Conservation (phyloP, 2,329 filamentous ascomycete genomes). For the Monilinia polystroma region DNA sequence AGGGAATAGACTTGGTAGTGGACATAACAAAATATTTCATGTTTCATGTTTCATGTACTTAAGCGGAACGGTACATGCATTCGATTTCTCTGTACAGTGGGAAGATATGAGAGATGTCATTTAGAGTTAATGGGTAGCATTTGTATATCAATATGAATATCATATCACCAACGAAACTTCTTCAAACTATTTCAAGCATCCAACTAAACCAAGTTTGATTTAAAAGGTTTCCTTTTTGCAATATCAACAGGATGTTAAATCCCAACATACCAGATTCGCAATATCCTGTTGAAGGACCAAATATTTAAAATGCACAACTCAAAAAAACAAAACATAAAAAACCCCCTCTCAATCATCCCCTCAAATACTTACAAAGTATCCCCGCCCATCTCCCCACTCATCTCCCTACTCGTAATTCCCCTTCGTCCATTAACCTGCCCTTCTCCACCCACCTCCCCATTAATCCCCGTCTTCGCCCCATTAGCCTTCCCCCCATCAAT, state of each 20-base stretch:
- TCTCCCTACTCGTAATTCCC: conserved; percentile 27
- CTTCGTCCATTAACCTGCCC: not conserved
- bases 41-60: conserved; percentile 2
- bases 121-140: not conserved
- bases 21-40: not conserved
- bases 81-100: not conserved
- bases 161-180: not conserved
- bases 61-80: not conserved
- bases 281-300: conserved; percentile 7
- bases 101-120: not conserved
- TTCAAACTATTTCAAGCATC: not conserved
- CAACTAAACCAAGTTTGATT: too few species aligned
- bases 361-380: conserved; percentile 47
- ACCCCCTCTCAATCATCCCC: conserved; percentile 19
- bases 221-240: too few species aligned
- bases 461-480: not conserved
- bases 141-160: not conserved
- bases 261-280: conserved; percentile 8
- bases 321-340: conserved; percentile 7
- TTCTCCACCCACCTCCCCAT: not conserved
- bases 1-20: too few species aligned
- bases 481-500: not conserved
- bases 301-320: conserved; percentile 3
- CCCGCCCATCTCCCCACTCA: conserved; percentile 62
- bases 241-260: conserved; percentile 23